Base-by-base conservation (phyloP, 78 protist species). In the Protostelium mycophagum region DNA sequence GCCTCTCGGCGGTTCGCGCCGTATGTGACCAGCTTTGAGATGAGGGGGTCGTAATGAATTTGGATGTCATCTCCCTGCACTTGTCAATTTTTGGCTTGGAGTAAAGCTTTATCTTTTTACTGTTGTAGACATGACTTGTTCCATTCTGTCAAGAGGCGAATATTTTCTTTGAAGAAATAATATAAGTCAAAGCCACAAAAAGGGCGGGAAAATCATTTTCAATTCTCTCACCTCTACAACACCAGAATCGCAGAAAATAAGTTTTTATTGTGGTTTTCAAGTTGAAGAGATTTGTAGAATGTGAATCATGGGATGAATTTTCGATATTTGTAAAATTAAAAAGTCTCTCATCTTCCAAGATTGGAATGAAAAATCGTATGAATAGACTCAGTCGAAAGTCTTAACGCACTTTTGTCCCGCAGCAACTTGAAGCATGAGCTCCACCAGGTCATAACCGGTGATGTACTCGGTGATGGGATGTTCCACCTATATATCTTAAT, bases 11-110 rank as follows among this genome's bases (percentile, higher is more conserved):
- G 86, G 36, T 0, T 34, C 34, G 38, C 38, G n/a, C 96, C 99
- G 88, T 90, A 91, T 39, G 99, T 97, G 85, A 94, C 85, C 23
- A 99, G 95, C 97, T 98, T 99, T 51, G 95, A 94, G 90, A 99
- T 97, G 96, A 99, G 92, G 35, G 99, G 99, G 93, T 99, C 99
- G 96, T 99, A 99, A 95, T 96, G 94, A 35, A 98, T 95, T 29
- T 97, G 89, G 31, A 98, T 98, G 85, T 97, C 99, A 51, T 93
- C 89, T n/a, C 99, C 98, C 84, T 96, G 94, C n/a, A n/a, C n/a
- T n/a, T n/a, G n/a, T n/a, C n/a, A n/a, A n/a, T n/a, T n/a, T n/a
- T n/a, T n/a, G n/a, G n/a, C n/a, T n/a, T n/a, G n/a, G n/a, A n/a
- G n/a, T n/a, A n/a, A n/a, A n/a, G n/a, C n/a, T n/a, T n/a, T n/a